Evolutionary conservation across 805 yeast species (phyloP), one percentile per base, ranked within the genome.

Genomic region (Metschnikowia continentalis): DNA sequence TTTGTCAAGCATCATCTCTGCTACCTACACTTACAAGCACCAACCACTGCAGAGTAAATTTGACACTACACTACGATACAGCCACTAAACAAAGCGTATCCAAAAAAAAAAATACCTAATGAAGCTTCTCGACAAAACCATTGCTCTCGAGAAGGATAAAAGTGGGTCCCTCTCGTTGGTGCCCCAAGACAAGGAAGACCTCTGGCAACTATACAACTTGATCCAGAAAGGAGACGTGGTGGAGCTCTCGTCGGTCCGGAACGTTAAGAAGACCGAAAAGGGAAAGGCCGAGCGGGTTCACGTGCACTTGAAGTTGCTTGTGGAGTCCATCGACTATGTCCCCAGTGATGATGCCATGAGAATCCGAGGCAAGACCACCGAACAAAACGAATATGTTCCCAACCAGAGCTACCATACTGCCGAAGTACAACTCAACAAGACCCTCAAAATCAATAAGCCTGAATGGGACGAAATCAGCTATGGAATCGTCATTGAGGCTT

Each of bases 131-230:
- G 56, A 55, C 46, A 55, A 57, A 30, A 57, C 61, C 19, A 55
- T 59, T 8, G 61, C 58, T 14, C 57, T 59, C 7, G 62, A 58
- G 32, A 82, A 79, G 55, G 89, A 84, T 56, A 72, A 77, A 46
- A 77, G 85, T 51, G 95, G 92, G 5, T 68, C 77, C 2, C 75
- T 89, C 19, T 76, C 87, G 0, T 65, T 92, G 19, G 71, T 82
- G 3, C 91, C 97, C 0, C 87, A 91, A 61, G 98, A 94, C 60
- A 81, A 86, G 44, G 97, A 92, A 60, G 99, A 92, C 66, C 74
- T 94, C 54, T 94, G 97, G 90, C 83, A 87, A 23, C 63, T 89
- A 3, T 90, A 90, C 72, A 94, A 92, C 62, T 71, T 94, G 23
- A 75, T 94, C 2, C 84, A 83, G 46, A 79, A 80, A 49, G 87